phyloP scores from a whole-genome alignment of 495 filamentous ascomycete species.

The Penicillium waksmanii region DNA sequence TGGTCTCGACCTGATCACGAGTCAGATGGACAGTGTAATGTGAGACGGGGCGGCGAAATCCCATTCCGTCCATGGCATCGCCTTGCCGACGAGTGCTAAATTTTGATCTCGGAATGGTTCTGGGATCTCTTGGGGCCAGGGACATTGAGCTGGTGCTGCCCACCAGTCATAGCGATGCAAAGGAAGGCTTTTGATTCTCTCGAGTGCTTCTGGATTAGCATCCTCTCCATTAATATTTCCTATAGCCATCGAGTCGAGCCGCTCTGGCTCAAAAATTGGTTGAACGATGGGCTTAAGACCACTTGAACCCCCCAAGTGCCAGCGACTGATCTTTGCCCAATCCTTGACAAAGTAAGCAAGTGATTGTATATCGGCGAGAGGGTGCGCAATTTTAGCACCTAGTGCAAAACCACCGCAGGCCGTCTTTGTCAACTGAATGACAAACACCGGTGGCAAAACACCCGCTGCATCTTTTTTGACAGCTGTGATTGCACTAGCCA shows the following conservation, averaged over 20 bases:
- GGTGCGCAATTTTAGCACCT: conserved; percentile 47
- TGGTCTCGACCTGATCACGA: conserved; percentile 17
- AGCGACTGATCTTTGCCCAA: conserved; percentile 39
- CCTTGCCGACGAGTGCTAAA: conserved; percentile 16
- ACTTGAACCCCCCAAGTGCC: conserved; percentile 12
- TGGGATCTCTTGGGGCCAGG: conserved; percentile 16
- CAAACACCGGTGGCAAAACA: conserved; percentile 31
- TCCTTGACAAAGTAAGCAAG: conserved; percentile 51
- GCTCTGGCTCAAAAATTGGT: conserved; percentile 33
- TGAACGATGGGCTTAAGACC: conserved; percentile 8
- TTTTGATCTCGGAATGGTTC: conserved; percentile 20
- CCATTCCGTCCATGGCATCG: conserved; percentile 35
- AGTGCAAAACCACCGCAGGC: conserved; percentile 47
- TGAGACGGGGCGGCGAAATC: conserved; percentile 22
- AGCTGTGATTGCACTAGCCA: conserved; percentile 13
- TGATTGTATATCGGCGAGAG: conserved; percentile 50
- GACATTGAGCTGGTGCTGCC: conserved; percentile 19
- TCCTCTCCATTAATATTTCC: conserved; percentile 34
- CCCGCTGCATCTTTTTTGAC: conserved; percentile 5
- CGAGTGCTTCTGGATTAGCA: conserved; percentile 22
- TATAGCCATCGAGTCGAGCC: conserved; percentile 30
- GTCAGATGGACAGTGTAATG: conserved; percentile 32
- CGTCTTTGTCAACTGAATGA: conserved; percentile 44
- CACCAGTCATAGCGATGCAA: conserved; percentile 42
- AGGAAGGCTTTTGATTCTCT: conserved; percentile 23